Base-by-base conservation (phyloP, 2,329 filamentous ascomycete genomes). In the Beauveria pseudobassiana region DNA sequence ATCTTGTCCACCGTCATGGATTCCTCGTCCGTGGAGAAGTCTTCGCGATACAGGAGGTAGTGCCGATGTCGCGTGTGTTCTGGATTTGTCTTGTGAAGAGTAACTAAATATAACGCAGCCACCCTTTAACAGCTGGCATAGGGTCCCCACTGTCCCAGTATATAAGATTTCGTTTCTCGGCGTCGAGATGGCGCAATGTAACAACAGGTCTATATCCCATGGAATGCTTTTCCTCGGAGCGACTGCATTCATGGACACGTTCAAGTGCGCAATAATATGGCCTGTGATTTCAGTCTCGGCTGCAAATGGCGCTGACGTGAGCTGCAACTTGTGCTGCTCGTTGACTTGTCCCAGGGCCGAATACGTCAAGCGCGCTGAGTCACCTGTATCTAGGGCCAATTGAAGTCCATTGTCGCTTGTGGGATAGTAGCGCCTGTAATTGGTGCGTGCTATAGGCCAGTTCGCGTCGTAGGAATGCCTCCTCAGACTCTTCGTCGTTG, bases 251-350 rank as follows among this genome's bases (percentile, higher is more conserved):
- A 87, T 73, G 0, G 86, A 88, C 0, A 89, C 82, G 63, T 85
- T 84, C 4, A 91, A 75, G 65, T 85, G 86, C 0, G 85, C 86
- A 0, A 83, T 76, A 30, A 89, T 75, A 67, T 90, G 85, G 0
- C 88, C 88, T 0, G 88, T 90, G 59, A n/a, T 83, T 68, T 90
- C 88, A 0, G 82, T 87, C 67, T 90, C 85, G 7, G 75, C 63
- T n/a, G 80, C 77, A 62, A 90, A 88, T 0, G 83, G 74, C 0
- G 76, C 62, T 0, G 82, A 87, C 1, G 74, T 76, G 69, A 90
- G 90, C 48, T 82, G 80, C 0, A 89, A 14, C 28, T 34, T 49
- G 24, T 30, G 14, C 24, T 49, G 46, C 24, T 26, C 22, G 5
- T 49, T 14, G 12, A 49, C 24, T 20, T 14, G 14, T n/a, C 22